These are phyloP conservation scores for Heimioporus sp. DNA, from an alignment of 768 basidiomycete genomes.

Conservation along the genomic window DNA sequence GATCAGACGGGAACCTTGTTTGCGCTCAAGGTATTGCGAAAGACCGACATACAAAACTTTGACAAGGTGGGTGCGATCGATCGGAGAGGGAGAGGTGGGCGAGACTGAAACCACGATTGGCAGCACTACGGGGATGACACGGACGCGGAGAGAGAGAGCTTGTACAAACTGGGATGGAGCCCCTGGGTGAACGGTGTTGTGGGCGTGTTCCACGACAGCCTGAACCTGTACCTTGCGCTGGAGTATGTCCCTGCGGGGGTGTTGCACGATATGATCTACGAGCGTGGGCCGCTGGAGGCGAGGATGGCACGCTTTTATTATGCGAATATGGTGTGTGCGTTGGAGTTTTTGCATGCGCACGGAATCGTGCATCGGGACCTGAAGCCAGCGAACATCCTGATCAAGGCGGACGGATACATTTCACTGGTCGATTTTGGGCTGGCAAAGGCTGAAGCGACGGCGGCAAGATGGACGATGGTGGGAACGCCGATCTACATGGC, in stretches of 20 bases:
- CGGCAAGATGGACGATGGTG: conserved; percentile 32
- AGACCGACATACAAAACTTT: conserved; percentile 32
- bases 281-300: conserved; percentile 31
- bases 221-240: conserved; percentile 49
- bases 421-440: conserved; percentile 52
- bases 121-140: conserved; percentile 31
- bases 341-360: conserved; percentile 45
- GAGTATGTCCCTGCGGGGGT: conserved; percentile 50
- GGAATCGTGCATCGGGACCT: conserved; percentile 54
- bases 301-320: conserved; percentile 48
- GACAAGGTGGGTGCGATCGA: conserved; percentile 26
- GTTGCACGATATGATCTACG: conserved; percentile 37
- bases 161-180: conserved; percentile 48
- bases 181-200: conserved; percentile 51
- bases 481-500: conserved; percentile 51
- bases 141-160: conserved; percentile 41
- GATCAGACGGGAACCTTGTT: conserved; percentile 39
- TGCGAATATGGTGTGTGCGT: conserved; percentile 49
- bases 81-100: background rate
- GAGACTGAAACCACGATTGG: background rate
- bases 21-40: conserved; percentile 45
- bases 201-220: conserved; percentile 43
- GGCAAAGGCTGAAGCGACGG: conserved; percentile 21
- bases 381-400: conserved; percentile 56
- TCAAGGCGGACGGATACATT: conserved; percentile 57